These are phyloP conservation scores for Cladosporium halotolerans DNA, from an alignment of 2,329 filamentous ascomycete genomes.

Conservation along the genomic window DNA sequence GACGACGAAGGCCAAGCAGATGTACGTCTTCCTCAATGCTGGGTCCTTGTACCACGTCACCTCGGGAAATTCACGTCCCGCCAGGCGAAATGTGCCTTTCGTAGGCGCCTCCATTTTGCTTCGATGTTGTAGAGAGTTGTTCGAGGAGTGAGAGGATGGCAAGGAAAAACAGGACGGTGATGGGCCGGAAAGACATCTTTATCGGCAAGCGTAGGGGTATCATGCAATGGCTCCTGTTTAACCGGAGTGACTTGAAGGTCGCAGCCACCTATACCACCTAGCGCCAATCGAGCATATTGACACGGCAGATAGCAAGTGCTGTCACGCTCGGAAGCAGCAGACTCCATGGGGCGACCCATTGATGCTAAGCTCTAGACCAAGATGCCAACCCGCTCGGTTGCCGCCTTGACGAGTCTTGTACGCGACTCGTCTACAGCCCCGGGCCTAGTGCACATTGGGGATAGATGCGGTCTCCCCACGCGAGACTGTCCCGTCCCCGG, in stretches of 20 bases:
- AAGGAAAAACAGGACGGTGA: not conserved
- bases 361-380: constrained; percentile 7
- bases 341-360: too few relatives aligned
- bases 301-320: too few relatives aligned
- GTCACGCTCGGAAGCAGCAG: too few relatives aligned
- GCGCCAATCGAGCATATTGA: too few relatives aligned
- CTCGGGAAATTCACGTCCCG: constrained; percentile 26
- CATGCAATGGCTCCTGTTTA: not conserved
- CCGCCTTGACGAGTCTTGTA: constrained; percentile 3
- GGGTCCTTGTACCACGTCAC: constrained; percentile 31
- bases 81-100: constrained; percentile 28
- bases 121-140: not conserved
- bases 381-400: not conserved
- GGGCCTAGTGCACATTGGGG: not conserved
- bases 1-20: constrained; percentile 29
- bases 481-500: too few relatives aligned
- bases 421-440: not conserved
- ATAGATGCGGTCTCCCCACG: too few relatives aligned
- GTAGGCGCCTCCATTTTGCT: constrained; percentile 28
- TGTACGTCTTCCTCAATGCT: constrained; percentile 27
- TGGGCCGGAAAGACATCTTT: not conserved
- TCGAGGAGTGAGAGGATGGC: not conserved
- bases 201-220: not conserved
- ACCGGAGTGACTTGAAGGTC: too few relatives aligned
- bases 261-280: too few relatives aligned